Conservation (phyloP, 306 rosid genomes). For the Acacia confusa region DNA sequence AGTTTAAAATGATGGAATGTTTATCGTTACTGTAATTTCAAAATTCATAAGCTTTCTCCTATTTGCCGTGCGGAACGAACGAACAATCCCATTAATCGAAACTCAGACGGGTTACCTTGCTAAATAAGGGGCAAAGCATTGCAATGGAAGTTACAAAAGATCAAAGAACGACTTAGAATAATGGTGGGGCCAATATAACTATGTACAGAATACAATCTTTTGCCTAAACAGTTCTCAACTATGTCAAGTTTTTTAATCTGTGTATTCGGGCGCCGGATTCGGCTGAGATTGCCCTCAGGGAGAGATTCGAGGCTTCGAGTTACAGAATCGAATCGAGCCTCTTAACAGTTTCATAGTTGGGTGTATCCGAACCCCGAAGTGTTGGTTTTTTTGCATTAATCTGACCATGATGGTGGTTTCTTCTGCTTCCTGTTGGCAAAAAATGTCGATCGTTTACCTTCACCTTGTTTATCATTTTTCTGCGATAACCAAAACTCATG, state of each 20-base stretch:
- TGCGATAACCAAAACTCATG: constrained; percentile 37
- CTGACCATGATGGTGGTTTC: constrained; percentile 30
- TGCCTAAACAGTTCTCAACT: neutral
- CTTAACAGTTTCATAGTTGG: neutral
- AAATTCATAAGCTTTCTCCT: neutral
- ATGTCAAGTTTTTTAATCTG: neutral
- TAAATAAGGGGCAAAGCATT: neutral
- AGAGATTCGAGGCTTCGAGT: neutral
- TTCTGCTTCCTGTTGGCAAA: constrained; percentile 41
- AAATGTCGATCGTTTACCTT: constrained; percentile 34
- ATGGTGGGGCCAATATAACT: neutral
- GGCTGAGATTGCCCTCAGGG: neutral
- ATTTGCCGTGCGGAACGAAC: constrained; percentile 24
- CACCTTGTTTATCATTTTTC: constrained; percentile 35
- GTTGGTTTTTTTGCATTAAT: neutral
- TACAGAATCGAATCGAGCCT: constrained; percentile 3
- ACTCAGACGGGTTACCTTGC: neutral
- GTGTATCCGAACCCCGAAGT: constrained; percentile 15
- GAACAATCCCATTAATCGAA: constrained; percentile 13
- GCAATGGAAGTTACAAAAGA: neutral
- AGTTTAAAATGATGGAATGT: neutral
- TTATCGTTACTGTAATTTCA: neutral
- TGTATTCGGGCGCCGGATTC: neutral
- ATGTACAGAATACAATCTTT: constrained; percentile 30
- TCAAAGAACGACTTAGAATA: neutral